phyloP scores from a whole-genome alignment of 441 rosid genomes.

The Erodium moschatum region DNA sequence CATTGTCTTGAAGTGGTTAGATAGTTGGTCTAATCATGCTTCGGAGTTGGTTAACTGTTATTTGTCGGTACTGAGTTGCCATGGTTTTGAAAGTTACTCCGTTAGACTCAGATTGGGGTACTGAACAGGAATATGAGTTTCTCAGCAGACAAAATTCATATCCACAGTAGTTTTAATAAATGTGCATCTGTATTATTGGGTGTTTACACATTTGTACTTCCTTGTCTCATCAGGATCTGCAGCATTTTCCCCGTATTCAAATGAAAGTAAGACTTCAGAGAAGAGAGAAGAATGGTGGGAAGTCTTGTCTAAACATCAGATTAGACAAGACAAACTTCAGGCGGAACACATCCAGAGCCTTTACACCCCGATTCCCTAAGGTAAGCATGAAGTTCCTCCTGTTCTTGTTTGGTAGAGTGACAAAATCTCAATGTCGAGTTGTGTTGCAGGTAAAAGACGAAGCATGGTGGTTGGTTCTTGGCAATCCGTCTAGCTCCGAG shows the following conservation, averaged over 20 bases:
- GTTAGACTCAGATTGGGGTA: no score
- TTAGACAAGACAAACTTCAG: conserved; percentile 57
- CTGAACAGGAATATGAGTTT: no score
- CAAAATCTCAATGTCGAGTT: background rate
- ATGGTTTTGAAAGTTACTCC: no score
- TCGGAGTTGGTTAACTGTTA: no score
- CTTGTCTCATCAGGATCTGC: conserved; percentile 55
- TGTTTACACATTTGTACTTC: background rate
- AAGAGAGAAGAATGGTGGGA: conserved; percentile 36
- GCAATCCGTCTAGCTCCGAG: conserved; percentile 57
- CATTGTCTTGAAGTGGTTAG: no score
- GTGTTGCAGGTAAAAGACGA: conserved; percentile 66
- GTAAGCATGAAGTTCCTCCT: conserved; percentile 25
- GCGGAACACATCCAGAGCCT: conserved; percentile 66
- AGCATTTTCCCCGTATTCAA: conserved; percentile 58
- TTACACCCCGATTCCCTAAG: conserved; percentile 85
- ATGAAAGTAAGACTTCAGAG: conserved; percentile 55
- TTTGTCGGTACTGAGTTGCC: no score
- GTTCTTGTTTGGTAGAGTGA: conserved; percentile 2
- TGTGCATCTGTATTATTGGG: background rate
- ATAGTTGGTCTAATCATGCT: no score
- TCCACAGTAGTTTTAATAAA: background rate
- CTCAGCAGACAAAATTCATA: no score
- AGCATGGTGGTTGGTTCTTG: conserved; percentile 97
- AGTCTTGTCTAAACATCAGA: conserved; percentile 47